Conservation (phyloP, 306 rosid genomes). For the Dalbergia cochinchinensis region DNA sequence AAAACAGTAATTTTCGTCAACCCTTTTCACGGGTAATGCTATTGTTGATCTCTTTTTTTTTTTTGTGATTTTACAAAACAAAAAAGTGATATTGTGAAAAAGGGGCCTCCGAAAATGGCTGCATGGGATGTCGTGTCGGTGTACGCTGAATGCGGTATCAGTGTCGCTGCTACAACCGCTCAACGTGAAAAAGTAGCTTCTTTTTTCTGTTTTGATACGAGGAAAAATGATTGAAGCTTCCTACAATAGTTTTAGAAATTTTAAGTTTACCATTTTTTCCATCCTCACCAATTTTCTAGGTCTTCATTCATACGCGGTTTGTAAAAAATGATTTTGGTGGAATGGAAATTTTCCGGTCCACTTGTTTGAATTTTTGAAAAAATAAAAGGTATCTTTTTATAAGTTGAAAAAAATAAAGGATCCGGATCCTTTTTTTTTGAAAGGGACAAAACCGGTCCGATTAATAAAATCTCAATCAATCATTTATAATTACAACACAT, state of each 20-base stretch:
- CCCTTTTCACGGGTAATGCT: slow-evolving; percentile 38
- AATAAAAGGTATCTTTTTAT: too few species aligned
- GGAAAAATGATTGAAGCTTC: slow-evolving; percentile 21
- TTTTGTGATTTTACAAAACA: not conserved
- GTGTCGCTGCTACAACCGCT: slow-evolving; percentile 3
- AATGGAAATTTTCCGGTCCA: not conserved
- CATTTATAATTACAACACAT: too few species aligned
- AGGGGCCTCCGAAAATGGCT: slow-evolving; percentile 2
- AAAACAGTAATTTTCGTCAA: slow-evolving; percentile 42
- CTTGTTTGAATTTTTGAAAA: not conserved
- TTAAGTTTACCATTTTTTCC: not conserved
- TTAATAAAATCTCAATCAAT: too few species aligned
- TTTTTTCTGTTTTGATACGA: not conserved
- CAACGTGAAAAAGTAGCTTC: not conserved
- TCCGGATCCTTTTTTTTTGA: too few species aligned
- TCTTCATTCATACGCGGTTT: not conserved
- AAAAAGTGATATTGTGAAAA: not conserved
- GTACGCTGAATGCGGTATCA: slow-evolving; percentile 12
- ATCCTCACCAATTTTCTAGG: not conserved
- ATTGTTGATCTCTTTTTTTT: slow-evolving; percentile 4
- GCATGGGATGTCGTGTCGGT: slow-evolving; percentile 51
- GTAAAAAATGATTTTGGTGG: slow-evolving; percentile 12
- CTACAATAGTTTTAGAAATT: not conserved
- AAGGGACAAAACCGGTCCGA: too few species aligned
- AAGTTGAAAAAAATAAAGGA: not conserved